Conservation (phyloP, 2,329 filamentous ascomycete species). For the Thelonectria olida region DNA sequence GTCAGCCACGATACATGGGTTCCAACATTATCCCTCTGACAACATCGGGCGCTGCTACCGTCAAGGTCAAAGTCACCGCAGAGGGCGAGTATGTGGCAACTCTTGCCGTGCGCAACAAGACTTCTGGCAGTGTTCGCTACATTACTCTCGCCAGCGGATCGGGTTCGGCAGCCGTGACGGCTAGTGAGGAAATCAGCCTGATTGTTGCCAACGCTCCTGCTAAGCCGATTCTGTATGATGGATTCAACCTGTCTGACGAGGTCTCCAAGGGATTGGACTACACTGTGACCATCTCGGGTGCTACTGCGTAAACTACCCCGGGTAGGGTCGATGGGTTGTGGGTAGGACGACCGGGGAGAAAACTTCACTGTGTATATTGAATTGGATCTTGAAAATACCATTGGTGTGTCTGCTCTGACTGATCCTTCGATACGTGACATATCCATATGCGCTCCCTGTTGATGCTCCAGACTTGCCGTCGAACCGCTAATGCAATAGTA, state of each 20-base stretch:
- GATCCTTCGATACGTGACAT: no score
- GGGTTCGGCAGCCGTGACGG: conserved; percentile 45
- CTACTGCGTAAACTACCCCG: conserved; percentile 29
- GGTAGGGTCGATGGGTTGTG: not conserved
- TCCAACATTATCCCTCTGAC: conserved; percentile 58
- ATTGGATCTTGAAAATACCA: not conserved
- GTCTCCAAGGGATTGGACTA: conserved; percentile 52
- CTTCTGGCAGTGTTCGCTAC: conserved; percentile 45
- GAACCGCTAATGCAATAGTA: no score
- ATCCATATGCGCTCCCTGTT: no score
- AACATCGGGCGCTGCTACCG: conserved; percentile 40
- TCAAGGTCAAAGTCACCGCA: conserved; percentile 47
- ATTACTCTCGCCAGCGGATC: conserved; percentile 45
- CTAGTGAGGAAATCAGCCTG: conserved; percentile 54
- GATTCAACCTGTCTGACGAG: conserved; percentile 49
- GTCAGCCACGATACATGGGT: conserved; percentile 59
- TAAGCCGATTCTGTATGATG: conserved; percentile 54
- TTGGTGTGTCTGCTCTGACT: no score
- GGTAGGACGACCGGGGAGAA: no score
- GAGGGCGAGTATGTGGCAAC: conserved; percentile 51
- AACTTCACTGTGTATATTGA: not conserved
- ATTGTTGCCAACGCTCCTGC: conserved; percentile 59
- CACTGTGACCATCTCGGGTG: conserved; percentile 46
- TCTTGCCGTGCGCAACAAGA: conserved; percentile 48
- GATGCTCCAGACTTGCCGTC: no score